A percentile compares a stretch with the other conserved stretches of the same genome.
phyloP scores from a whole-genome alignment of 768 basidiomycete species.

The Pleurotus tuoliensis region DNA sequence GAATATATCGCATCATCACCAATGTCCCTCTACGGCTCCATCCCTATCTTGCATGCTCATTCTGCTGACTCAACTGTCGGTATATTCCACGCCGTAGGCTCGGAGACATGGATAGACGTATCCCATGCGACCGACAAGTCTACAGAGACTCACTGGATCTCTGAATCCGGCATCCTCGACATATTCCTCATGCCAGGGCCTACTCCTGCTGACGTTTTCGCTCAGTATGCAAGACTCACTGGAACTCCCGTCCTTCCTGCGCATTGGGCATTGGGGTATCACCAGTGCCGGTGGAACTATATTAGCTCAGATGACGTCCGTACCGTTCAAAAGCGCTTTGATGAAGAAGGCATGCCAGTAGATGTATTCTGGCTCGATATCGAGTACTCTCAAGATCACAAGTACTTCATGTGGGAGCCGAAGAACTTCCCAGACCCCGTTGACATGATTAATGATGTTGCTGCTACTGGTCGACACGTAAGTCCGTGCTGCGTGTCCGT shows the following conservation, averaged over 20 bases:
- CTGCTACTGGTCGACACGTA: slow-evolving; percentile 82
- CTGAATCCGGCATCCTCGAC: slow-evolving; percentile 95
- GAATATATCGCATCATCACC: slow-evolving; percentile 84
- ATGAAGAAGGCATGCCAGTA: slow-evolving; percentile 91
- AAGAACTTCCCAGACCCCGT: slow-evolving; percentile 93
- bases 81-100: slow-evolving; percentile 81
- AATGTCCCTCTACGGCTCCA: slow-evolving; percentile 85
- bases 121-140: slow-evolving; percentile 63
- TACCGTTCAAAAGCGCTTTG: slow-evolving; percentile 81
- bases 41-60: slow-evolving; percentile 93
- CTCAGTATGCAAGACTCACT: slow-evolving; percentile 81
- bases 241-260: slow-evolving; percentile 87
- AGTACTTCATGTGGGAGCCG: slow-evolving; percentile 96
- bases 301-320: slow-evolving; percentile 85
- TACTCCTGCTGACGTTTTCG: slow-evolving; percentile 74
- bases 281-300: slow-evolving; percentile 99
- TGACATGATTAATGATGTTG: slow-evolving; percentile 89
- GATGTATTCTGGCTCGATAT: slow-evolving; percentile 98
- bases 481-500: background rate
- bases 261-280: slow-evolving; percentile 89
- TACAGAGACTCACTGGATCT: slow-evolving; percentile 93
- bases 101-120: slow-evolving; percentile 95
- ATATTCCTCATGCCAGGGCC: slow-evolving; percentile 93
- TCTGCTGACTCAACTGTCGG: slow-evolving; percentile 84
- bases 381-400: slow-evolving; percentile 89